Evolutionary conservation across 1,284 basidiomycete species (phyloP).

Genomic region (Fomitopsis schrenkii): DNA sequence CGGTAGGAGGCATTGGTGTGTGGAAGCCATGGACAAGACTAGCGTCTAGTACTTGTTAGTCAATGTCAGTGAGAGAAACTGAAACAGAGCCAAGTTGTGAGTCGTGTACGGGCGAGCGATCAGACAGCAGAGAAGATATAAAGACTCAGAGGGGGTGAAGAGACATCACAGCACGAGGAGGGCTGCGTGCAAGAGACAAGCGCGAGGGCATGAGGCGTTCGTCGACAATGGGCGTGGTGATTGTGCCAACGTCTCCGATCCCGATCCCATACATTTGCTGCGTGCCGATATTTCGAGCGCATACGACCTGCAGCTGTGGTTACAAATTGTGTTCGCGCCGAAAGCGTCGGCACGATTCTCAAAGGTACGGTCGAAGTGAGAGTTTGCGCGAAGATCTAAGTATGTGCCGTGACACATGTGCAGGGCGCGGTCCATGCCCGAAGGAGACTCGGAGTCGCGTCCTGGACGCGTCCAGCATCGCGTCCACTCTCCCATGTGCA

Average conservation of each 20-base stretch:
- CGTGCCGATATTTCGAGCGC: background rate
- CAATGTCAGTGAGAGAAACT: background rate
- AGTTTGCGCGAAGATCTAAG: background rate
- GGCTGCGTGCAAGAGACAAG: background rate
- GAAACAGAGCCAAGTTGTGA: background rate
- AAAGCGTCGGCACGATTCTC: too few relatives aligned
- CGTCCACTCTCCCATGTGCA: background rate
- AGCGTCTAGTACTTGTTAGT: background rate
- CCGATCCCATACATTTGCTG: background rate
- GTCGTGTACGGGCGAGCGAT: background rate
- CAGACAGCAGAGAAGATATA: background rate
- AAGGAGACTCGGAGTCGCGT: background rate
- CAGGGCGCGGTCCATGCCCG: too few relatives aligned
- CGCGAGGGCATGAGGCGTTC: conserved; percentile 1
- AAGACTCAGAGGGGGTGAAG: background rate
- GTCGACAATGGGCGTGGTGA: conserved; percentile 4
- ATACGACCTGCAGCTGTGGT: too few relatives aligned
- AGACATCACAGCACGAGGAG: conserved; percentile 1
- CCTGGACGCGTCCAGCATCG: background rate
- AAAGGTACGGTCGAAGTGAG: background rate
- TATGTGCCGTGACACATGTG: too few relatives aligned
- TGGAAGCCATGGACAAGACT: conserved; percentile 42
- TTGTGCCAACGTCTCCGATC: background rate
- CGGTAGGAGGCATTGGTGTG: conserved; percentile 51
- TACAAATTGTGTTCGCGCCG: too few relatives aligned